Evolutionary conservation across 208 protist genomes (phyloP), one percentile per base, ranked within the genome.

Genomic region (Leishmania turanica): DNA sequence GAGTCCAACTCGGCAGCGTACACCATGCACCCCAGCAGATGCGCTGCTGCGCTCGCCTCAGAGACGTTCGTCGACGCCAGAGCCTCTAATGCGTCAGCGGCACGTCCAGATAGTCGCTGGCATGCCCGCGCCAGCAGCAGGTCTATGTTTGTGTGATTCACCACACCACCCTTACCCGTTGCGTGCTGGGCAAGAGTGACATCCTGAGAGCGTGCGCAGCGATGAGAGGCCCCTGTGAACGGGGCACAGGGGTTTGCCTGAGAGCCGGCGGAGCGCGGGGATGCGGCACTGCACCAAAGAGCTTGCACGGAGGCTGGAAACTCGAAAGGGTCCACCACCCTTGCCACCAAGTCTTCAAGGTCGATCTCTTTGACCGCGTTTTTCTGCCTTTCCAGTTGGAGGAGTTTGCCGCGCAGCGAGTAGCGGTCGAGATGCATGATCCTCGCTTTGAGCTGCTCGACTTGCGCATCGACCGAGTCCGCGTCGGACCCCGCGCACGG

Each of bases 331-430:
- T 80, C 78, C 8, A 96, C 85, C 51, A 85, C 69, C 5, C 45
- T 37, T 3, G 80, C 7, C 60, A 93, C 58, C n/a, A 94, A 62
- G 4, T 56, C 66, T 19, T 85, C 79, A 0, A 79, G 75, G 80
- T 95, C 85, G 17, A 94, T 77, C 24, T 88, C 80, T 64, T 83
- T 83, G 17, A 85, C 88, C 17, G 60, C 74, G 6, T 84, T 81
- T 78, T 95, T 95, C 24, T 88, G 75, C 75, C 78, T 75, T 72
- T 96, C 89, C 58, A 97, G 76, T n/a, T 89, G 80, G 11, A 90
- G 81, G 27, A 97, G 88, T 60, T 93, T 92, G 0, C 84, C 75
- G n/a, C 86, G 85, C 24, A 93, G 56, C 17, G 89, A 93, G 79
- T 86, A 90, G 31, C 75, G 60, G 37, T 97, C 89, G 0, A 89